phyloP scores from a whole-genome alignment of 2,329 filamentous ascomycete species.

The Penicillium italicum region DNA sequence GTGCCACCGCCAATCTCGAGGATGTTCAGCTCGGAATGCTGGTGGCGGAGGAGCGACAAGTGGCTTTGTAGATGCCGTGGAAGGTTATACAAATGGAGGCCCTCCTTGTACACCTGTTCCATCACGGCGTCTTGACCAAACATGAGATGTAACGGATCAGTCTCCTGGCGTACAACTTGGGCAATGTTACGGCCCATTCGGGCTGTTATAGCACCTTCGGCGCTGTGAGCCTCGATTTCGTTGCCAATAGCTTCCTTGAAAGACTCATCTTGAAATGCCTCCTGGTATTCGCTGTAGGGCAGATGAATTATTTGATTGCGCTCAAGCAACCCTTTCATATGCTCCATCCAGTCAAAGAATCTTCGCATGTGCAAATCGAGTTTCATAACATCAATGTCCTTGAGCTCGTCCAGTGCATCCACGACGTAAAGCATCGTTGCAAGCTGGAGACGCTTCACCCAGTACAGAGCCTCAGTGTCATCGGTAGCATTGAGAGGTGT shows the following conservation, averaged over 20 bases:
- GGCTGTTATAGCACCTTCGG: slow-evolving; percentile 30
- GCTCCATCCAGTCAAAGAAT: slow-evolving; percentile 31
- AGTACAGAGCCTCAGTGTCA: slow-evolving; percentile 11
- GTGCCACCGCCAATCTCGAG: slow-evolving; percentile 33
- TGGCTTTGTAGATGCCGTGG: slow-evolving; percentile 18
- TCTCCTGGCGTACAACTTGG: slow-evolving; percentile 25
- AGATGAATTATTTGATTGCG: slow-evolving; percentile 25
- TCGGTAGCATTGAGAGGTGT: slow-evolving; percentile 3
- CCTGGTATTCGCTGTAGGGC: slow-evolving; percentile 21
- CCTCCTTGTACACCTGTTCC: slow-evolving; percentile 29
- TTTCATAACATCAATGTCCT: slow-evolving; percentile 8
- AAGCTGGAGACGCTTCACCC: slow-evolving; percentile 28
- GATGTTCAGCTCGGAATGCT: slow-evolving; percentile 16
- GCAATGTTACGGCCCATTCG: slow-evolving; percentile 34
- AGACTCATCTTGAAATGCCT: slow-evolving; percentile 13
- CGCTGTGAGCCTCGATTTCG: slow-evolving; percentile 22
- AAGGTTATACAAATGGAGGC: slow-evolving; percentile 23
- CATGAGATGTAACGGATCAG: slow-evolving; percentile 35
- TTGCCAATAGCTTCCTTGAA: slow-evolving; percentile 24
- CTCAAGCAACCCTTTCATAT: slow-evolving; percentile 17
- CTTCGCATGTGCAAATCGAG: slow-evolving; percentile 27
- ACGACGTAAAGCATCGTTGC: slow-evolving; percentile 29
- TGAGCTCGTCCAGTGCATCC: slow-evolving; percentile 26
- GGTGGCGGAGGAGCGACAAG: slow-evolving; percentile 20
- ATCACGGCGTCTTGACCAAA: slow-evolving; percentile 33